These are phyloP conservation scores for Dactylellina leptospora DNA, from an alignment of 2,329 filamentous ascomycete species.

Conservation along the genomic window DNA sequence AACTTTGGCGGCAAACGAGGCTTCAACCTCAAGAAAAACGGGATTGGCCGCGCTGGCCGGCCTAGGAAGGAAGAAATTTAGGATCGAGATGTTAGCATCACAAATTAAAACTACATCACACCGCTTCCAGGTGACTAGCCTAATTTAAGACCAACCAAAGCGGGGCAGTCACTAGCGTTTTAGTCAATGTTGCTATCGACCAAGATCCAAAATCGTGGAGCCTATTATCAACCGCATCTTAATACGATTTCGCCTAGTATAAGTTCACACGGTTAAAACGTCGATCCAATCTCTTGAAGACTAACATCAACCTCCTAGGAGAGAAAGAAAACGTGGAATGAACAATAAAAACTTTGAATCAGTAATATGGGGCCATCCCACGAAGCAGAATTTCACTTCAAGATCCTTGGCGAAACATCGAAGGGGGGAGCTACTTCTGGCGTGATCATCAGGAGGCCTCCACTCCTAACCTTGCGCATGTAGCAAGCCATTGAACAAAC, in stretches of 20 bases:
- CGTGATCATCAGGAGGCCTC: conserved; percentile 19
- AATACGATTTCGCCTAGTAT: too few relatives aligned
- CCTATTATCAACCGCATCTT: conserved; percentile 2
- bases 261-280: conserved; percentile 15
- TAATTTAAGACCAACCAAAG: background rate
- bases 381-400: conserved; percentile 1
- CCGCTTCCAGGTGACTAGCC: conserved; percentile 7
- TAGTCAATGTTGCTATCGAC: conserved; percentile 30
- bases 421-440: conserved; percentile 14
- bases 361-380: background rate
- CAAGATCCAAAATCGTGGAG: conserved; percentile 40
- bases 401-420: conserved; percentile 30
- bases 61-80: conserved; percentile 15
- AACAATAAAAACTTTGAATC: background rate
- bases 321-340: conserved; percentile 26
- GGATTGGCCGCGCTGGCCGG: conserved; percentile 9
- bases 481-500: conserved; percentile 5
- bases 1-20: conserved; percentile 1
- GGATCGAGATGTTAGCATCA: conserved; percentile 20
- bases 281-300: conserved; percentile 47
- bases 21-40: conserved; percentile 9
- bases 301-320: too few relatives aligned
- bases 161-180: background rate
- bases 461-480: background rate
- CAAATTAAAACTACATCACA: conserved; percentile 19